Percentiles rank a stretch among this genome's conserved stretches.
phyloP scores from a whole-genome alignment of 192 early-diverging fungal genomes.

The Umbelopsis sp. region DNA sequence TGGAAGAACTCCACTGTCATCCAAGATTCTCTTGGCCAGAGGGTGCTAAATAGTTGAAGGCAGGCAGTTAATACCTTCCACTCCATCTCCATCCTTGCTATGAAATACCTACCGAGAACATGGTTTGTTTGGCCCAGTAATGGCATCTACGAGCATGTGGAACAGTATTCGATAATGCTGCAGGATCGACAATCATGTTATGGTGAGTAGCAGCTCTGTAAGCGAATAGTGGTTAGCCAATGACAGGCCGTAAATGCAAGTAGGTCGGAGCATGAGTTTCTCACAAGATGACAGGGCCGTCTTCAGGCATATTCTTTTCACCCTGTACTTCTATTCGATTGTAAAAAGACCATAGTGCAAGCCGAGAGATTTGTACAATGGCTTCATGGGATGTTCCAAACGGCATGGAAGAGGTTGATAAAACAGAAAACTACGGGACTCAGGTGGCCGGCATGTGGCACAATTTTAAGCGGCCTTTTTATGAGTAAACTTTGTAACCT shows the following conservation, averaged over 20 bases:
- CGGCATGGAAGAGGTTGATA: slow-evolving; percentile 36
- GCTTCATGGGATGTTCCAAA: slow-evolving; percentile 43
- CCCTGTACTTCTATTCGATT: slow-evolving; percentile 37
- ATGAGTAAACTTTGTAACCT: background rate
- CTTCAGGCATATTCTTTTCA: slow-evolving; percentile 37
- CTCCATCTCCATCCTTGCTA: background rate
- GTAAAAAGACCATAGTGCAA: slow-evolving; percentile 43
- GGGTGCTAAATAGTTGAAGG: slow-evolving; percentile 19
- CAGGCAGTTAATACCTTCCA: background rate
- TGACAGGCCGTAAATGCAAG: background rate
- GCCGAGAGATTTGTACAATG: slow-evolving; percentile 33
- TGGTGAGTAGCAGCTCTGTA: slow-evolving; percentile 44
- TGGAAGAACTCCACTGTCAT: slow-evolving; percentile 45
- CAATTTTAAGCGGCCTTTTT: background rate
- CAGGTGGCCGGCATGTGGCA: background rate
- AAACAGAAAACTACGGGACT: background rate
- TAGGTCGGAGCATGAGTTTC: background rate
- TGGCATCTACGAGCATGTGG: slow-evolving; percentile 46
- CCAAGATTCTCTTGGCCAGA: slow-evolving; percentile 26
- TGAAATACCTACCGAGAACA: slow-evolving; percentile 29
- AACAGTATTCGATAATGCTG: slow-evolving; percentile 39
- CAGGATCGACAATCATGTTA: slow-evolving; percentile 57
- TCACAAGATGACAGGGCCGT: slow-evolving; percentile 45
- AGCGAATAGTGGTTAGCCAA: background rate
- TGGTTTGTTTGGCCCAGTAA: slow-evolving; percentile 55